Evolutionary conservation across 257 asterid species (phyloP).

Genomic region (Solanum pinnatisectum): DNA sequence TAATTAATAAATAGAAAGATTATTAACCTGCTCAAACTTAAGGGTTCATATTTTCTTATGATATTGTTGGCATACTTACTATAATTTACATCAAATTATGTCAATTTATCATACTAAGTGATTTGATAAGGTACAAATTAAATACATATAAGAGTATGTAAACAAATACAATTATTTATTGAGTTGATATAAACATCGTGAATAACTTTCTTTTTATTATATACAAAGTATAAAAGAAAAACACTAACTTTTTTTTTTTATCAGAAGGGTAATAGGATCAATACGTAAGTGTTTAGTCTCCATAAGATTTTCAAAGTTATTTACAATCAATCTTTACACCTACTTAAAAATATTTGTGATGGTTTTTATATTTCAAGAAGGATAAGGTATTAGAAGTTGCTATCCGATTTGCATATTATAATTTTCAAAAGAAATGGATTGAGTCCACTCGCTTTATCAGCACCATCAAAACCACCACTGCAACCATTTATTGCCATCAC

Average conservation of each 20-base stretch:
- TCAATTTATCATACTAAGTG: neutral
- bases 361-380: neutral
- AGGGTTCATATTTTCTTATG: neutral
- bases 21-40: neutral
- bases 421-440: neutral
- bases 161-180: neutral
- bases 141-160: neutral
- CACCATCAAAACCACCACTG: neutral
- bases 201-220: neutral
- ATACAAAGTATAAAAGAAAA: neutral
- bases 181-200: neutral
- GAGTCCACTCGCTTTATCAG: neutral
- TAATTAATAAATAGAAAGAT: neutral
- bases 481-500: neutral
- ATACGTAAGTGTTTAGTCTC: neutral
- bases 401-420: neutral
- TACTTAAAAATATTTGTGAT: neutral
- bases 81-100: neutral
- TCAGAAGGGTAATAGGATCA: neutral
- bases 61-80: neutral
- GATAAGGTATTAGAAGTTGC: neutral
- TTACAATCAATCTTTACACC: neutral
- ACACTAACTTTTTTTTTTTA: neutral
- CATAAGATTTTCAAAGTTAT: neutral
- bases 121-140: neutral